Conservation (phyloP, 306 rosid species). For the Quercus berberidifolia region DNA sequence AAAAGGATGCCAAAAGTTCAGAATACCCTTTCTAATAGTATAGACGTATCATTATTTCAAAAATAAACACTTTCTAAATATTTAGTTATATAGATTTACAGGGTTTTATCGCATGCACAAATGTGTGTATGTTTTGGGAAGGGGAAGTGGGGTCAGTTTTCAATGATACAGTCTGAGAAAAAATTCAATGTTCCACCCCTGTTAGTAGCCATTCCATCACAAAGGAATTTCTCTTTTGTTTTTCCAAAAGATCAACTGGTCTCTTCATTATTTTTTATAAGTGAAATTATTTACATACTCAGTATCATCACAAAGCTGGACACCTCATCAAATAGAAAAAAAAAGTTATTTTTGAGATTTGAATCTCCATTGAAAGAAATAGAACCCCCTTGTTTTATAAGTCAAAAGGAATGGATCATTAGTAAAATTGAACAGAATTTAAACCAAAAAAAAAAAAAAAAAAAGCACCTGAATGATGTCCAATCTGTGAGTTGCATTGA, state of each 20-base stretch:
- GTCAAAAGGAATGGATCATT: not conserved
- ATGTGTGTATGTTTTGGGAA: no score
- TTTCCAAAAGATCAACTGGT: not conserved
- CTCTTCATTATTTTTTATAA: not conserved
- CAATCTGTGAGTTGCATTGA: slow-evolving; percentile 44
- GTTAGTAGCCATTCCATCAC: not conserved
- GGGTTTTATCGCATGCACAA: no score
- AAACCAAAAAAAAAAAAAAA: not conserved
- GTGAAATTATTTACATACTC: not conserved
- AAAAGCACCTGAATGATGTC: slow-evolving; percentile 47
- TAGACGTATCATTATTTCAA: no score
- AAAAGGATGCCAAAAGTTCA: no score
- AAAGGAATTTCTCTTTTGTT: not conserved
- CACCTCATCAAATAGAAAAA: not conserved
- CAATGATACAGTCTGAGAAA: no score
- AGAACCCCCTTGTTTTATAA: no score
- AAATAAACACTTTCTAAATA: no score
- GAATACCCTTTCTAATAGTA: no score
- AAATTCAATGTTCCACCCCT: no score
- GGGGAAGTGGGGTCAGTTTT: no score
- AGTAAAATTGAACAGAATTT: not conserved
- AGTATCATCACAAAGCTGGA: not conserved
- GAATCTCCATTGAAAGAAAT: not conserved
- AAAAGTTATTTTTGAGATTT: not conserved
- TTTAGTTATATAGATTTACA: no score